These are phyloP conservation scores for Teratosphaeria epicoccoides DNA, from an alignment of 2,329 filamentous ascomycete genomes.

Conservation along the genomic window DNA sequence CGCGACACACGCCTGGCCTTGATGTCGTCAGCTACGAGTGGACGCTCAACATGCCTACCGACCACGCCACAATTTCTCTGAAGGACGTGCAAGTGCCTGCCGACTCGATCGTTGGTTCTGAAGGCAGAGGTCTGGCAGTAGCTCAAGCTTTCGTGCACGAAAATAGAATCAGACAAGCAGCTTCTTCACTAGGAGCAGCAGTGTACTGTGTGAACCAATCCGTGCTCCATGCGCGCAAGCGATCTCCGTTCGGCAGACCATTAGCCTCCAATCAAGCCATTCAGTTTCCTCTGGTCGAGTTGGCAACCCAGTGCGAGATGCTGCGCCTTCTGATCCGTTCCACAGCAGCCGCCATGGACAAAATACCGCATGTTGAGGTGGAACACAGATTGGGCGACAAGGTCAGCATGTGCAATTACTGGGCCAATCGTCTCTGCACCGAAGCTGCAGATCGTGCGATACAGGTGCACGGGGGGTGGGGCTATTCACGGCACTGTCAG, in stretches of 20 bases:
- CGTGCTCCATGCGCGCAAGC: conserved; percentile 45
- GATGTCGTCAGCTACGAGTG: conserved; percentile 50
- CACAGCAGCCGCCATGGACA: conserved; percentile 53
- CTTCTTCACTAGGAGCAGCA: conserved; percentile 49
- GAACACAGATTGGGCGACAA: conserved; percentile 51
- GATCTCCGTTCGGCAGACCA: conserved; percentile 46
- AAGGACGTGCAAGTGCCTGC: conserved; percentile 47
- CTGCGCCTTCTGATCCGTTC: conserved; percentile 49
- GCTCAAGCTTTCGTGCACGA: conserved; percentile 57
- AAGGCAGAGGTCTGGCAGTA: conserved; percentile 47
- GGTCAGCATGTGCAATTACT: conserved; percentile 57
- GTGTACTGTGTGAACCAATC: conserved; percentile 49
- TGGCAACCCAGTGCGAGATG: conserved; percentile 53
- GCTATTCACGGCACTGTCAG: conserved; percentile 47
- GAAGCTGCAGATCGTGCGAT: conserved; percentile 53
- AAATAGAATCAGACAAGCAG: conserved; percentile 55
- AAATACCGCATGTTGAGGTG: conserved; percentile 42
- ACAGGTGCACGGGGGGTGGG: conserved; percentile 51
- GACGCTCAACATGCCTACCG: conserved; percentile 58
- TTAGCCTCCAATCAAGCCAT: conserved; percentile 52
- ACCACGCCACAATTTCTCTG: conserved; percentile 51
- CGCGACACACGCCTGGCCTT: conserved; percentile 42
- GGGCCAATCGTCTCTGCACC: conserved; percentile 50
- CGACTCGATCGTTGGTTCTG: conserved; percentile 41
- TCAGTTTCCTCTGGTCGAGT: conserved; percentile 53